phyloP scores from a whole-genome alignment of 192 early-diverging fungal genomes.

The Podila clonocystis region DNA sequence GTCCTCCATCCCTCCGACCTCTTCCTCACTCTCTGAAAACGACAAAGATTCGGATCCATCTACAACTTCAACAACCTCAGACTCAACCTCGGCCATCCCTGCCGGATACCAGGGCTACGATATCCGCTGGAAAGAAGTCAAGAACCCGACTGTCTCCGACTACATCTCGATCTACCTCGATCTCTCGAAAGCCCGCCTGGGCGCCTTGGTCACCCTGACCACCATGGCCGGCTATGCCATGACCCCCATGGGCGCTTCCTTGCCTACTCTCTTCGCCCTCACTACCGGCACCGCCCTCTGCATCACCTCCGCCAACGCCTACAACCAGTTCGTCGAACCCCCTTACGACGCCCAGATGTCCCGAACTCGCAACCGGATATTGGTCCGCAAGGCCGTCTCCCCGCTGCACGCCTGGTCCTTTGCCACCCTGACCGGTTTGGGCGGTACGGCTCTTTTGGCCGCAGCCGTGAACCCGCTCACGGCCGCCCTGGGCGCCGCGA shows the following conservation, averaged over 20 bases:
- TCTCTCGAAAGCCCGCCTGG: slow-evolving; percentile 88
- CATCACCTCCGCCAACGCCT: slow-evolving; percentile 88
- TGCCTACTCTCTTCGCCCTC: slow-evolving; percentile 79
- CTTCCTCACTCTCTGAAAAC: neutral
- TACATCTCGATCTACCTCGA: slow-evolving; percentile 56
- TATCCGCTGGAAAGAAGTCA: slow-evolving; percentile 50
- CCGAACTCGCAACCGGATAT: slow-evolving; percentile 86
- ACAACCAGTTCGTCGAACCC: slow-evolving; percentile 96
- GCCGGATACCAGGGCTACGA: slow-evolving; percentile 34
- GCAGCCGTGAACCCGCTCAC: slow-evolving; percentile 89
- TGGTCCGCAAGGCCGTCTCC: slow-evolving; percentile 82
- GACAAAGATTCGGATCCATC: slow-evolving; percentile 9
- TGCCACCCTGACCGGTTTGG: slow-evolving; percentile 72
- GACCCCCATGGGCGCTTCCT: slow-evolving; percentile 74
- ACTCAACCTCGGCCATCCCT: slow-evolving; percentile 14
- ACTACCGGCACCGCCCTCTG: slow-evolving; percentile 89
- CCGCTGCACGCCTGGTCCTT: slow-evolving; percentile 83
- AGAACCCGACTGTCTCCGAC: slow-evolving; percentile 25
- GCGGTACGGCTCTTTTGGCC: slow-evolving; percentile 71
- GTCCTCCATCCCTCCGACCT: slow-evolving; percentile 11
- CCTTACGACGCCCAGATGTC: slow-evolving; percentile 99
- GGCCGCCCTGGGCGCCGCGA: slow-evolving; percentile 81
- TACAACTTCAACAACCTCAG: slow-evolving; percentile 1
- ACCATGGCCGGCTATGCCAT: slow-evolving; percentile 96
- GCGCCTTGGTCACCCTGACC: slow-evolving; percentile 90